A percentile compares a stretch with the other conserved stretches of the same genome.
Conservation (phyloP, 306 rosid genomes). For the Glycine soja region DNA sequence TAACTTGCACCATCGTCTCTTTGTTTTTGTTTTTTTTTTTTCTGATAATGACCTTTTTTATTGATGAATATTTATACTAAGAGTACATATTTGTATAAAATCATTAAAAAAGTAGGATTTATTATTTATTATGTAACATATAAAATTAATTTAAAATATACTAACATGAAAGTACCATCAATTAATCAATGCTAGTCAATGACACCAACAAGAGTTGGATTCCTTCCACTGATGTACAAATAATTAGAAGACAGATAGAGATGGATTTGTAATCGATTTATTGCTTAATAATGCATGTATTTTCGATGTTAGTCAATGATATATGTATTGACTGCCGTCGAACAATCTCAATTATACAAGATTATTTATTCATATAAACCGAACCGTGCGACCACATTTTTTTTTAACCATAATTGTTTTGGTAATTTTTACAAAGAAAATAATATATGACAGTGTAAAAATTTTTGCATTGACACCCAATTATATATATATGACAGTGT, state of each 20-base stretch:
- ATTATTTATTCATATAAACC: not conserved
- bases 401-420: not conserved
- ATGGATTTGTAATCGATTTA: not conserved
- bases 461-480: too few species aligned
- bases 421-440: too few species aligned
- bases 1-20: not conserved
- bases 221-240: constrained; percentile 5
- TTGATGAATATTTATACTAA: not conserved
- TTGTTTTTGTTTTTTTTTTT: not conserved
- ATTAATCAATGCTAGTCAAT: too few species aligned
- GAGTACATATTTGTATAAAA: not conserved
- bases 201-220: not conserved
- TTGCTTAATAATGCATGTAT: not conserved
- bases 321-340: not conserved
- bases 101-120: not conserved
- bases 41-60: not conserved
- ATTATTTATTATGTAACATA: not conserved
- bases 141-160: not conserved
- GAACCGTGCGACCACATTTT: not conserved
- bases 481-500: too few species aligned
- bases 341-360: constrained; percentile 5
- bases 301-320: not conserved
- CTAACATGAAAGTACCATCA: too few species aligned
- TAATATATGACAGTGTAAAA: too few species aligned
- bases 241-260: not conserved